Base-by-base conservation (phyloP, 2,329 filamentous ascomycete species). In the Neodidymelliopsis sp. region DNA sequence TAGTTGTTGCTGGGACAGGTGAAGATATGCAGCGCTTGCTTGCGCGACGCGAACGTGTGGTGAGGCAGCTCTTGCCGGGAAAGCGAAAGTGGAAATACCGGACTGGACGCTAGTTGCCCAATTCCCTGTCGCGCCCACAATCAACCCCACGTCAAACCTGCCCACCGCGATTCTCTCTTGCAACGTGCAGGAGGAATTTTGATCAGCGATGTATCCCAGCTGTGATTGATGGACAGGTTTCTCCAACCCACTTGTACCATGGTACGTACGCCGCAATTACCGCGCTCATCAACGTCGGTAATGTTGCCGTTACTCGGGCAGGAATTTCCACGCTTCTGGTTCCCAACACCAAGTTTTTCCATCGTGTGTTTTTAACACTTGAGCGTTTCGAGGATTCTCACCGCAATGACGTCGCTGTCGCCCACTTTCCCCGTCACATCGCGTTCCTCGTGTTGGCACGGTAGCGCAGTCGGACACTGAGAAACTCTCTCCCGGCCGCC, bases 391-490 rank as follows among this genome's bases (percentile, higher is more conserved):
- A 52, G 49, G 16, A 2, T 42, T 23, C 36, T 39, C 23, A 37
- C 45, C 27, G 43, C 33, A 19, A 59, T 60, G 57, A 57, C 57
- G 54, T 60, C 57, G 45, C 48, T 34, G 46, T 31, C 31, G 33
- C 41, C 52, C 52, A 42, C 25, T 29, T 36, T 27, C 31, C 29
- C 29, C 47, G 33, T 36, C 38, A 34, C 29, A 45, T 30, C 42
- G 33, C 20, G 37, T 30, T 42, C 46, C 25, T 45, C 37, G 24
- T 37, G 31, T 53, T 36, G 30, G 49, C 22, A 37, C 36, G 44
- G 54, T 47, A 61, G 54, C 34, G 49, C 31, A 54, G 47, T 56
- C 57, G 53, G 27, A 31, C 45, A 22, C 41, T 39, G 33, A 30
- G 18, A 47, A 35, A 42, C 43, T 35, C 42, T 46, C 53, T 53